Evolutionary conservation across 2,329 filamentous ascomycete genomes (phyloP), one percentile per base, ranked within the genome.

Genomic region (Neopestalotiopsis clavispora): DNA sequence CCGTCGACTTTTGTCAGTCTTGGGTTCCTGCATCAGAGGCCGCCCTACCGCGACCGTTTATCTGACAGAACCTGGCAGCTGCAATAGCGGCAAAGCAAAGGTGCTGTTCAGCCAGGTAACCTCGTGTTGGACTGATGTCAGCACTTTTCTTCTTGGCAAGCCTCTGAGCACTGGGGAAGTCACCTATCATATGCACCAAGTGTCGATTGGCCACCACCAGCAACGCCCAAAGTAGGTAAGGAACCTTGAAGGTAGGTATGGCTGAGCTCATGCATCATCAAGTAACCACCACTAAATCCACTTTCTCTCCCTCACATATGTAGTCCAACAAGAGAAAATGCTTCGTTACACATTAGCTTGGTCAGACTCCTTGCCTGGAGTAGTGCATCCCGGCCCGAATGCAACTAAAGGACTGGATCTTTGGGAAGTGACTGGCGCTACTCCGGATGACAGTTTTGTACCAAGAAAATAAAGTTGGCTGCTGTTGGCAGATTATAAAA

Each of bases 61-160:
- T 17, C 49, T 28, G 23, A 56, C 34, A 9, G 9, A 52, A 52
- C 6, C n/a, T 52, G 45, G 45, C 45, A 52, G 45, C 45, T n/a
- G 45, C 34, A 38, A 38, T 38, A 38, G 34, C 34, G 34, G 34
- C 34, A 38, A 10, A 52, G 45, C 5, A 52, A 52, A 52, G 45
- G 9, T 14, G 20, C n/a, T n/a, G n/a, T 17, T 38, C 45, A n/a
- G 45, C 9, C 20, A 17, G 45, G n/a, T 52, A 9, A 38, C 32
- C 59, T 62, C 59, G 59, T 62, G 32, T 62, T n/a, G 59, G 34
- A 62, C 28, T 62, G 30, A 62, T 62, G 59, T 62, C 59, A 62
- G 59, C 59, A 40, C 23, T 14, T 30, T 52, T 34, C 12, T 17
- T 34, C 59, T 62, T 38, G 59, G 59, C 30, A 40, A 30, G n/a